phyloP scores from a whole-genome alignment of 768 basidiomycete genomes.

The Ramaria sp. region DNA sequence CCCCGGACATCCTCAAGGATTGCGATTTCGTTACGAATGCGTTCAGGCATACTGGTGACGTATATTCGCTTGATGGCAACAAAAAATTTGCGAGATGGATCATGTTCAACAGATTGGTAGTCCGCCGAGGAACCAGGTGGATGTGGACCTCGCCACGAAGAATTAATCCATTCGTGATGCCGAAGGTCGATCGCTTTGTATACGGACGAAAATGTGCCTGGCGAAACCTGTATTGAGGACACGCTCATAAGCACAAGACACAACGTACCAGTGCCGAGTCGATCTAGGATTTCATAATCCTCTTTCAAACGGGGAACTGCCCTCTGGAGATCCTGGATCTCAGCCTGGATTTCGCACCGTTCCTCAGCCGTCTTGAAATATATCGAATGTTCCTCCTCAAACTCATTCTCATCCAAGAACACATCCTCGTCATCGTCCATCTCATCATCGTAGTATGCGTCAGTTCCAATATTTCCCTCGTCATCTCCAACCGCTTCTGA shows the following conservation, averaged over 20 bases:
- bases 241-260: background rate
- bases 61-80: constrained; percentile 97
- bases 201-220: constrained; percentile 96
- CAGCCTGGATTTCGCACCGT: constrained; percentile 58
- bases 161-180: constrained; percentile 67
- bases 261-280: constrained; percentile 65
- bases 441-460: constrained; percentile 22
- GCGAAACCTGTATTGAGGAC: background rate
- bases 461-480: constrained; percentile 16
- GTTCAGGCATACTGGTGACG: constrained; percentile 86
- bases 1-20: constrained; percentile 83
- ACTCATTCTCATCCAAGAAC: constrained; percentile 30
- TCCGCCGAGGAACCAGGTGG: constrained; percentile 51
- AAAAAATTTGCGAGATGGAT: constrained; percentile 45
- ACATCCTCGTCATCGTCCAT: constrained; percentile 24
- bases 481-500: constrained; percentile 19
- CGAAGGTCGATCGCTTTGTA: constrained; percentile 88
- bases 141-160: constrained; percentile 60
- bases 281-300: constrained; percentile 75
- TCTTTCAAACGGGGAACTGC: constrained; percentile 54
- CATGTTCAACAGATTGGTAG: constrained; percentile 42
- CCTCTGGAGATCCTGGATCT: constrained; percentile 62
- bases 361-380: constrained; percentile 52
- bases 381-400: constrained; percentile 55
- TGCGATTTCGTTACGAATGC: constrained; percentile 86